phyloP scores from a whole-genome alignment of 495 filamentous ascomycete genomes.

The Elasticomyces elasticus region DNA sequence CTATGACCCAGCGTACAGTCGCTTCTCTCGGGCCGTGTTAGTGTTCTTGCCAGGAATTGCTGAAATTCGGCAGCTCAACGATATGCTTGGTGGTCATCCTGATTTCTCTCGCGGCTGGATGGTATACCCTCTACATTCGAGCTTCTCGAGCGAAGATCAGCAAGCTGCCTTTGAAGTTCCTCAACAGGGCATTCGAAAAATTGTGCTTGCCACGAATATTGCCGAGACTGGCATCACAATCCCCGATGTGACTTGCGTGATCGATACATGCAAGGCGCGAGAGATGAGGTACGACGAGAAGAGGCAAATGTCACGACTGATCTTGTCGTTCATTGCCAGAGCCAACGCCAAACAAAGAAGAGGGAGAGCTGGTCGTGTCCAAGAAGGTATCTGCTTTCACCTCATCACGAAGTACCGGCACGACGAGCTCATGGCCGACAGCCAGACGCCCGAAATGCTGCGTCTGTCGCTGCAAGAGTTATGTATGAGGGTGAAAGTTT shows the following conservation, averaged over 20 bases:
- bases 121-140: slow-evolving; percentile 81
- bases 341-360: slow-evolving; percentile 91
- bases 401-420: slow-evolving; percentile 82
- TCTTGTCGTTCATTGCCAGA: slow-evolving; percentile 85
- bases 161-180: slow-evolving; percentile 82
- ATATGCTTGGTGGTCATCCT: slow-evolving; percentile 62
- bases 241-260: slow-evolving; percentile 88
- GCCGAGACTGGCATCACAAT: slow-evolving; percentile 97
- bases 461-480: slow-evolving; percentile 88
- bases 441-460: slow-evolving; percentile 93
- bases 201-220: slow-evolving; percentile 92
- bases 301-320: slow-evolving; percentile 75
- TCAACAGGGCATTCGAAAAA: slow-evolving; percentile 71
- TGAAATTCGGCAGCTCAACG: slow-evolving; percentile 81
- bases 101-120: slow-evolving; percentile 63
- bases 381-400: slow-evolving; percentile 89
- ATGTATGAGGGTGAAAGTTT: slow-evolving; percentile 93
- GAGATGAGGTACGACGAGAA: slow-evolving; percentile 95
- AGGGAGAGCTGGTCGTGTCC: slow-evolving; percentile 91
- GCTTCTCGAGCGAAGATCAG: slow-evolving; percentile 92
- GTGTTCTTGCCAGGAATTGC: slow-evolving; percentile 92
- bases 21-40: slow-evolving; percentile 80
- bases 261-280: slow-evolving; percentile 90
- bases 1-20: slow-evolving; percentile 47
- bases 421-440: slow-evolving; percentile 69